These are phyloP conservation scores for Colletotrichum shisoi DNA, from an alignment of 2,329 filamentous ascomycete genomes.

Conservation along the genomic window DNA sequence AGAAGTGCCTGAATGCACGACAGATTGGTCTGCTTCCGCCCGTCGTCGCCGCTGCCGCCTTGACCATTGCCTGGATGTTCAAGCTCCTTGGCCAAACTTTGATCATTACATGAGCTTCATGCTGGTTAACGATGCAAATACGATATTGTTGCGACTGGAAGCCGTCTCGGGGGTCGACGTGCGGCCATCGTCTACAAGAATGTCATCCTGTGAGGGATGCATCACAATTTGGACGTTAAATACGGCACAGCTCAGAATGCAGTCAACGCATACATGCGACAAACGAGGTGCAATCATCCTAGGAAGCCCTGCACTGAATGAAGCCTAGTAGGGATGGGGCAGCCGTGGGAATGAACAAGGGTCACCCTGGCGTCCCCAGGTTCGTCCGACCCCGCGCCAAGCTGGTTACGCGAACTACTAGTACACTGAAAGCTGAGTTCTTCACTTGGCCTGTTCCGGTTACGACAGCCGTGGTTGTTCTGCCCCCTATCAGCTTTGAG, in stretches of 20 bases:
- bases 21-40: conserved; percentile 5
- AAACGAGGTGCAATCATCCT: conserved; percentile 2
- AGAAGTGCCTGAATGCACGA: conserved; percentile 5
- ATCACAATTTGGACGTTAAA: neutral
- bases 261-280: neutral
- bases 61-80: conserved; percentile 7
- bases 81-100: neutral
- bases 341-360: conserved; percentile 11
- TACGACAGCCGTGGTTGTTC: conserved; percentile 9
- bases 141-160: neutral
- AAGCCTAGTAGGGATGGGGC: neutral
- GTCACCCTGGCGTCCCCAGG: conserved; percentile 26
- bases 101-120: neutral
- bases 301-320: conserved; percentile 14
- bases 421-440: conserved; percentile 23
- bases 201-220: neutral
- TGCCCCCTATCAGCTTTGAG: conserved; percentile 3
- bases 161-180: neutral
- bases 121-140: neutral
- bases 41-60: conserved; percentile 12
- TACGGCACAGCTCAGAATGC: conserved; percentile 1
- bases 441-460: conserved; percentile 30
- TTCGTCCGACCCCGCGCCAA: conserved; percentile 39
- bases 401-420: conserved; percentile 17
- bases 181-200: neutral